Percentiles rank a stretch among this genome's conserved stretches.
Conservation (phyloP, 2,329 filamentous ascomycete species). For the Intubia oerlemansii region DNA sequence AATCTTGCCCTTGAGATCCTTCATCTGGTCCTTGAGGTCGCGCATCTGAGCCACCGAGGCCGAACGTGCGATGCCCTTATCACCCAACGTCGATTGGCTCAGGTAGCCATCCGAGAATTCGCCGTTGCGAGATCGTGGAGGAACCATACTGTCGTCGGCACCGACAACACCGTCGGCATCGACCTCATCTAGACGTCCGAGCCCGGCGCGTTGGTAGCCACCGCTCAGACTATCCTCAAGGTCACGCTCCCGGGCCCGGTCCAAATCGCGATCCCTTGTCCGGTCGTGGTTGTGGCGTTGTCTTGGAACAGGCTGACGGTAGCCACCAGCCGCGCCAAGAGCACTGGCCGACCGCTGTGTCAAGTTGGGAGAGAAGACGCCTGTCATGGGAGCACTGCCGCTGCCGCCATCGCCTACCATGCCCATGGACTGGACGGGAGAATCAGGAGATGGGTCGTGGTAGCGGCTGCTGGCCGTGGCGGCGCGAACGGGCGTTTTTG, state of each 20-base stretch:
- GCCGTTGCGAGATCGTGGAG: too few relatives aligned
- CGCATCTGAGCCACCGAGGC: slow-evolving; percentile 54
- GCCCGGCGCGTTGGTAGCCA: slow-evolving; percentile 12
- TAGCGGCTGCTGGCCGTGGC: slow-evolving; percentile 14
- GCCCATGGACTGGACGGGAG: too few relatives aligned
- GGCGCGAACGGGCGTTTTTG: slow-evolving; percentile 21
- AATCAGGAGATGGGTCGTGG: too few relatives aligned
- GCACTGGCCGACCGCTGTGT: slow-evolving; percentile 43
- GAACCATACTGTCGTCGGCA: slow-evolving; percentile 10
- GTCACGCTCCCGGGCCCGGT: slow-evolving; percentile 21
- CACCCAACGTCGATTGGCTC: too few relatives aligned
- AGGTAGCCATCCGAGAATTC: too few relatives aligned
- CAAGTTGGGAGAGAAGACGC: slow-evolving; percentile 14
- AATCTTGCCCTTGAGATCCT: slow-evolving; percentile 67
- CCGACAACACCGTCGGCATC: too few relatives aligned
- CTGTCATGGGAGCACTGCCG: not conserved
- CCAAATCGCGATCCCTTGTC: too few relatives aligned
- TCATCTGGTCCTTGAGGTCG: slow-evolving; percentile 63
- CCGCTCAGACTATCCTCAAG: slow-evolving; percentile 14
- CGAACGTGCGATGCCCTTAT: slow-evolving; percentile 36
- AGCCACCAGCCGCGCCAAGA: slow-evolving; percentile 34
- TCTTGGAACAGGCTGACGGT: slow-evolving; percentile 21
- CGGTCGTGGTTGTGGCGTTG: not conserved
- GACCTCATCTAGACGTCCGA: slow-evolving; percentile 30
- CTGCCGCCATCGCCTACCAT: not conserved